Evolutionary conservation across 2,329 filamentous ascomycete species (phyloP), one percentile per base, ranked within the genome.

Genomic region (Hypoxylon sp.): DNA sequence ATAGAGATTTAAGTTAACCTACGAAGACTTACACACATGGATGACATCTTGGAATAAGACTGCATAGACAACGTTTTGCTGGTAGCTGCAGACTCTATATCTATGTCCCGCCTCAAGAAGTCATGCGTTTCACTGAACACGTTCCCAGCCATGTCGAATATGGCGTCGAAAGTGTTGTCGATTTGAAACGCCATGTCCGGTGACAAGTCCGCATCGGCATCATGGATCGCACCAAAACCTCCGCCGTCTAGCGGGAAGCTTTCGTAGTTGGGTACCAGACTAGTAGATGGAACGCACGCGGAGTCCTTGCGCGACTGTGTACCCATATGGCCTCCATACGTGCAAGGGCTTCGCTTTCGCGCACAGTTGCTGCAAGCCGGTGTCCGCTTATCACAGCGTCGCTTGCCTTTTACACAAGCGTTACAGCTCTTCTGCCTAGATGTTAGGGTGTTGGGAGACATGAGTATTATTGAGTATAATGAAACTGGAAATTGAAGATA

Each of bases 391-490:
- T 78, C 75, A 63, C 76, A 78, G 51, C 75, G 71, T 38, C 75
- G 69, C 63, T 78, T 78, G 63, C 74, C 72, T 43, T 70, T 70
- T 37, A 78, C 75, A 59, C 76, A 78, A 43, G 74, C 71, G 56
- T 78, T 75, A 69, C 75, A 78, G 67, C 73, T 78, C 70, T 76
- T 78, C 60, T 78, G 76, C 51, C 75, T 68, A 79, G 72, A 83
- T 20, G 43, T 29, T 7, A 35, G 31, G 23, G 31, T 41, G 23
- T 47, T 20, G 6, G 35, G 43, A 26, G 51, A 47, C 57, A 62
- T 62, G 19, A 27, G 23, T 30, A n/a, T n/a, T n/a, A n/a, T n/a
- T n/a, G n/a, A n/a, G n/a, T n/a, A n/a, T n/a, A n/a, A n/a, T n/a
- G n/a, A n/a, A n/a, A n/a, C n/a, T n/a, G n/a, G n/a, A n/a, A 35